Base-by-base conservation (phyloP, 2,329 filamentous ascomycete genomes). In the Chaetomium strumarium region DNA sequence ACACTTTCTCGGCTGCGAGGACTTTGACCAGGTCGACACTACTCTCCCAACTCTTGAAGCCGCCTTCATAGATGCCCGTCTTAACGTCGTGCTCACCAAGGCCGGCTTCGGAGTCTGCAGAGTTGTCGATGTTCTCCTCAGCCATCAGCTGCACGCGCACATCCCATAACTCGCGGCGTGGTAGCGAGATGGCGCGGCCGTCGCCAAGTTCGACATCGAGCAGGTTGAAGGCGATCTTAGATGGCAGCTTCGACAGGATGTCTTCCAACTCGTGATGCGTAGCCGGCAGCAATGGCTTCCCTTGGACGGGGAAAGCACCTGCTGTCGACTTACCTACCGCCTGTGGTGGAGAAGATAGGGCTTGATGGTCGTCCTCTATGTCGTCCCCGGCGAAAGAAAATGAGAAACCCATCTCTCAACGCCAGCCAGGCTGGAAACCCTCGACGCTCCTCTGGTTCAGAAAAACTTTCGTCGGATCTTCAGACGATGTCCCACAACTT, bases 31-130 rank as follows among this genome's bases (percentile, higher is more conserved):
- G 74, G 66, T 93, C 88, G 48, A 90, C 75, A 55, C 85, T 89
- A 70, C 88, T 91, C 71, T 93, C 88, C 88, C 88, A 93, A 63
- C 86, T 91, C 73, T 93, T 93, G 73, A 92, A 90, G 20, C 88
- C 88, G 52, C 88, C 88, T 70, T 93, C 88, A 69, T 93, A 93
- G 55, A 92, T 80, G 47, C 88, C 88, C 51, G 86, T 87, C 67
- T 83, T 86, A 58, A 93, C 84, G 68, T 93, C 88, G 58, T 87
- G 83, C 56, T 78, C 76, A 37, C 81, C 84, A 34, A 89, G 72
- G 1, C 78, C 77, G 24, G 77, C 65, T 20, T 70, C 68, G 7
- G 70, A 63, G 49, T 78, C 72, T 17, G 59, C 57, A 14, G 53
- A 50, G 58, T 73, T 68, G 13, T 65, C 60, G 14, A 58, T 63